Conservation (phyloP, 2,329 filamentous ascomycete species). For the Fusarium sp. region DNA sequence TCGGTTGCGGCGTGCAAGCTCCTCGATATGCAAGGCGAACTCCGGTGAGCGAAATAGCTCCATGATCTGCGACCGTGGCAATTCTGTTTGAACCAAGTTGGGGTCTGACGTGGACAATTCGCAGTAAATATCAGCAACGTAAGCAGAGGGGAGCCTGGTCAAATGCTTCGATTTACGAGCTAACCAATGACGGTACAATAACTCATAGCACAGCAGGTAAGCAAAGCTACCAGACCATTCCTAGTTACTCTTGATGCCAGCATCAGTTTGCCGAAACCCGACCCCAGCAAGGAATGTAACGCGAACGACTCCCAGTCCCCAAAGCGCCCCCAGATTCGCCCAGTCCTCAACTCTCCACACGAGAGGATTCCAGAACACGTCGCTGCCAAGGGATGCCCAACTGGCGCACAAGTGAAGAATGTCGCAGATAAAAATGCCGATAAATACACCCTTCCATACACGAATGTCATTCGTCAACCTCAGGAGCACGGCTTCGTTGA, state of each 20-base stretch:
- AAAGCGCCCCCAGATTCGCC: constrained; percentile 31
- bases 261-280: not conserved
- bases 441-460: constrained; percentile 13
- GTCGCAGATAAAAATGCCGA: constrained; percentile 29
- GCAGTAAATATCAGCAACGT: not conserved
- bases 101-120: not conserved
- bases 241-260: not conserved
- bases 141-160: not conserved
- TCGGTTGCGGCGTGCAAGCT: not conserved
- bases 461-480: constrained; percentile 21
- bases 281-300: constrained; percentile 28
- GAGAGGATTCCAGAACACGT: constrained; percentile 19
- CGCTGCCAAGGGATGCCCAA: constrained; percentile 14
- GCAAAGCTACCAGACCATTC: not conserved
- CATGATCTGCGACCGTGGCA: not conserved
- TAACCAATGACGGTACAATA: not conserved
- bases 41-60: not conserved
- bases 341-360: constrained; percentile 35
- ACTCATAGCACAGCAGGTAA: no score
- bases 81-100: not conserved
- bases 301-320: constrained; percentile 26
- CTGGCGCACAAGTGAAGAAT: constrained; percentile 27
- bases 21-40: not conserved
- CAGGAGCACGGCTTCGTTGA: constrained; percentile 29
- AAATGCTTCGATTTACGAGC: not conserved